A percentile compares a stretch with the other conserved stretches of the same genome.
Conservation (phyloP, 2,329 filamentous ascomycete species). For the Ilyonectria mors-panacis region DNA sequence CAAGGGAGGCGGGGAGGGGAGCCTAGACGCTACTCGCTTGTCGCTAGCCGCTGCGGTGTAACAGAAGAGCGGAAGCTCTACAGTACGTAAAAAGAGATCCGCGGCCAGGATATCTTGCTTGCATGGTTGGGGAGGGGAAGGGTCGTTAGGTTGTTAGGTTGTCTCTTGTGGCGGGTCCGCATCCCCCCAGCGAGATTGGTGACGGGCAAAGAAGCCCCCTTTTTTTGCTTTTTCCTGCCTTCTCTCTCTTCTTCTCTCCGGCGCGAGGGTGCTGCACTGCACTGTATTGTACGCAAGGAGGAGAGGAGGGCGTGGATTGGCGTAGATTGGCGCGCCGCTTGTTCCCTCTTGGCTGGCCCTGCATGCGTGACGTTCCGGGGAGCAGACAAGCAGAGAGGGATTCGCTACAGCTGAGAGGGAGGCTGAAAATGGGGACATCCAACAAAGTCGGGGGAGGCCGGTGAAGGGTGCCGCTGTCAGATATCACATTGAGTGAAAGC, state of each 20-base stretch:
- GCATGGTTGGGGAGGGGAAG: conserved; percentile 26
- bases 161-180: conserved; percentile 2
- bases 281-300: neutral
- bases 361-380: conserved; percentile 34
- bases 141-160: neutral
- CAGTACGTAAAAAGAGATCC: conserved; percentile 37
- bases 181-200: neutral
- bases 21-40: conserved; percentile 5
- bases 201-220: conserved; percentile 3
- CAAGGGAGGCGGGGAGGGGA: neutral
- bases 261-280: neutral
- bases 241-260: neutral
- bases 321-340: neutral
- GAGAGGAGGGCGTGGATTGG: neutral
- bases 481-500: conserved; percentile 12
- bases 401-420: neutral
- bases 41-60: conserved; percentile 37
- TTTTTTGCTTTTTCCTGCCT: conserved; percentile 30
- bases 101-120: conserved; percentile 44
- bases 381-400: neutral
- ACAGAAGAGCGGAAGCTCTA: conserved; percentile 32
- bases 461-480: conserved; percentile 4
- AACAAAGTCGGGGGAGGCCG: conserved; percentile 2
- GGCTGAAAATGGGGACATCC: neutral
- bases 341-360: conserved; percentile 13